Evolutionary conservation across 2,329 filamentous ascomycete species (phyloP).

Genomic region (Penicillium hesseltinei): DNA sequence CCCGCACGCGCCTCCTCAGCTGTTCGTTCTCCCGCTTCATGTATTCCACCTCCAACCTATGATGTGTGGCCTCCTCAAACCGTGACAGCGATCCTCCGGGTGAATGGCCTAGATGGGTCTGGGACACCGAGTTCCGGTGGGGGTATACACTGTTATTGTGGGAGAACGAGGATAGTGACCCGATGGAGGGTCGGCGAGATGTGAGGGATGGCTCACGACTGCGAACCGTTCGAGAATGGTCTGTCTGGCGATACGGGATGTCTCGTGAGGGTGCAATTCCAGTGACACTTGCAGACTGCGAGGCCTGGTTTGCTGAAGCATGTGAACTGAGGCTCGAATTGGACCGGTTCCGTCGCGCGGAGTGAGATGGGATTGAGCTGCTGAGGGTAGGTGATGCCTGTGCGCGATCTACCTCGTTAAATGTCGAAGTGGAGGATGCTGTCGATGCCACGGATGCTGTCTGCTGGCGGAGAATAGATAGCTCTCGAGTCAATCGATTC

Average conservation of each 20-base stretch:
- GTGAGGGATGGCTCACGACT: conserved; percentile 46
- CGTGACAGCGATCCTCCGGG: conserved; percentile 33
- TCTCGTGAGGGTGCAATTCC: conserved; percentile 48
- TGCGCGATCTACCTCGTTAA: conserved; percentile 50
- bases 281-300: conserved; percentile 37
- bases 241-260: conserved; percentile 28
- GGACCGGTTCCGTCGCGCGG: conserved; percentile 56
- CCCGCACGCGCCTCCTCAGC: conserved; percentile 45
- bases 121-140: conserved; percentile 31
- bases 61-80: conserved; percentile 44
- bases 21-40: conserved; percentile 49
- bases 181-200: conserved; percentile 37
- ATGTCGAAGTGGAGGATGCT: conserved; percentile 54
- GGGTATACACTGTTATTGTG: conserved; percentile 29
- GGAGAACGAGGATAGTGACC: conserved; percentile 30
- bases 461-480: conserved; percentile 74
- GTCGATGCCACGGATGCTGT: conserved; percentile 63
- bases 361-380: conserved; percentile 52
- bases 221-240: conserved; percentile 30
- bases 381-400: conserved; percentile 44
- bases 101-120: conserved; percentile 28
- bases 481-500: conserved; percentile 87
- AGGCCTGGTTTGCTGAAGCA: conserved; percentile 37
- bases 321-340: conserved; percentile 54
- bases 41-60: conserved; percentile 45